Base-by-base conservation (phyloP, 2,329 filamentous ascomycete species). In the Fusarium praegraminearum region DNA sequence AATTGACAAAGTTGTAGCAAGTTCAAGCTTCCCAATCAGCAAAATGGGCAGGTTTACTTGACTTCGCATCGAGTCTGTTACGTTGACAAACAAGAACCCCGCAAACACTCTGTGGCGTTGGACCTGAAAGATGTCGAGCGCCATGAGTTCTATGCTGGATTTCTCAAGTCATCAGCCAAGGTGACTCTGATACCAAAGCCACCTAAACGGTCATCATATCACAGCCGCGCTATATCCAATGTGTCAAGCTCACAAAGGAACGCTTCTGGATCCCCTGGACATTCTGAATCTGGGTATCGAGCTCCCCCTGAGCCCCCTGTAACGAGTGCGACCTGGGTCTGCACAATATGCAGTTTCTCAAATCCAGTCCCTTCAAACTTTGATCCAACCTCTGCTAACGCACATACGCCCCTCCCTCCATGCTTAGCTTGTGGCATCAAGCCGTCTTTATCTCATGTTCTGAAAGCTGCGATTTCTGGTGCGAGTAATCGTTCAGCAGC, bases 41-140 rank as follows among this genome's bases (percentile, higher is more conserved):
- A 99, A 79, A 93, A 97, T 83, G 96, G 96, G 53, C 94, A 98
- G 82, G 93, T 96, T 57, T 99, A 99, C 79, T 81, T 99, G 80
- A 99, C 96, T 20, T 97, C 96, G 11, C 95, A 98, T 80, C 92
- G 96, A 55, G 90, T 93, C 66, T 99, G 95, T 83, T 99, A 98
- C 78, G 93, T 99, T 69, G 94, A 98, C 77, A 91, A 94, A 75
- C 86, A 89, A 33, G 91, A 98, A 69, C 94, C 96, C 18, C 88
- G 95, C 68, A 92, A 91, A 77, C 89, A 93, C 78, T 97, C 94
- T 0, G 87, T 94, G 33, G 92, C 93, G 18, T 85, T 99, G 56
- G 92, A 97, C 71, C 83, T 99, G 57, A 97, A 94, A 77, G 92
- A 97, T 78, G 89, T 99, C 45, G 96, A 99, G 74, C 89, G 92